A percentile compares a stretch with the other conserved stretches of the same genome.
Conservation (phyloP, 164 flowering plant species). For the Vitis vinifera region ASM3070453v1 NC_081811.1:26341501-26342000, state of each 20-base stretch:
- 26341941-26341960: slow-evolving; percentile 88
- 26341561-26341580: too few species aligned
- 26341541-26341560: neutral
- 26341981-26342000: neutral
- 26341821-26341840: slow-evolving; percentile 27
- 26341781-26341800: slow-evolving; percentile 30
- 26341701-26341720: neutral
- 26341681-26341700: too few species aligned
- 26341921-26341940: slow-evolving; percentile 76
- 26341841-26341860: slow-evolving; percentile 6
- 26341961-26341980: slow-evolving; percentile 91
- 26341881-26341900: slow-evolving; percentile 56
- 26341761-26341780: slow-evolving; percentile 42
- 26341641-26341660: neutral
- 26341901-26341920: slow-evolving; percentile 47
- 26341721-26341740: slow-evolving; percentile 6
- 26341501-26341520: too few species aligned
- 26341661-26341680: too few species aligned
- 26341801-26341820: slow-evolving; percentile 18
- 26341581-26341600: slow-evolving; percentile 24
- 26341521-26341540: too few species aligned
- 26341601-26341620: slow-evolving; percentile 29
- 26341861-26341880: slow-evolving; percentile 42
- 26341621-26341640: neutral
- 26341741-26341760: slow-evolving; percentile 56